These are phyloP conservation scores for bread wheat (Triticum aestivum) DNA, from an alignment of 176 grass and related monocot species.

Conservation along the genomic window DNA sequence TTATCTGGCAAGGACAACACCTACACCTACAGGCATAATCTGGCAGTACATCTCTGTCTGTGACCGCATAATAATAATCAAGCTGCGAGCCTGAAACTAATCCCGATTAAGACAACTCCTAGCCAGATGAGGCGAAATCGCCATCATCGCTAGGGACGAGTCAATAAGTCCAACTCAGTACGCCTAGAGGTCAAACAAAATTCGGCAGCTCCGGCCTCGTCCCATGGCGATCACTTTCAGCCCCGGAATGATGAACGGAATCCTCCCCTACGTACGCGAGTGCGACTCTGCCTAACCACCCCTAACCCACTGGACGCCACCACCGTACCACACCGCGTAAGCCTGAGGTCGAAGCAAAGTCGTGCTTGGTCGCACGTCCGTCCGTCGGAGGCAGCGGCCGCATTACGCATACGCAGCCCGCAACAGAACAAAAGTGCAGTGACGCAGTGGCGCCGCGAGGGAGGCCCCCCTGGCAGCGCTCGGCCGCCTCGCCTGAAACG, in stretches of 20 bases:
- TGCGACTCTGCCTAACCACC: constrained; percentile 6
- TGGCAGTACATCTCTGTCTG: background rate
- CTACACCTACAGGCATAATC: background rate
- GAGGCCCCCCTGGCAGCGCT: background rate
- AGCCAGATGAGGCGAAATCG: background rate
- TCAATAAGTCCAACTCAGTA: background rate
- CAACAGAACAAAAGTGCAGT: background rate
- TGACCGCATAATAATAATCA: background rate
- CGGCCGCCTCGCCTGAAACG: constrained; percentile 4
- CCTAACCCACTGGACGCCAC: background rate
- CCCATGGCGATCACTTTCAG: background rate
- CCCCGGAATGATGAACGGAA: background rate
- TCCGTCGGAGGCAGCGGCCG: background rate
- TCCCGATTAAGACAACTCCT: background rate
- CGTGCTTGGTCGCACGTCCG: background rate
- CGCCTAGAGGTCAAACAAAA: background rate
- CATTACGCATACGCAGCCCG: background rate
- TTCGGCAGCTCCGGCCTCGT: background rate
- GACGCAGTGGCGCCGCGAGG: background rate
- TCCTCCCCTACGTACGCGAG: background rate
- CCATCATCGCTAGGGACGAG: background rate
- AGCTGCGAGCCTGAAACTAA: background rate
- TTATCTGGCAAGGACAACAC: background rate
- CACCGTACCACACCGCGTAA: background rate
- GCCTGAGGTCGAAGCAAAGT: constrained; percentile 21